These are phyloP conservation scores for Lachancea cidri DNA, from an alignment of 805 yeast genomes.

Conservation along the genomic window DNA sequence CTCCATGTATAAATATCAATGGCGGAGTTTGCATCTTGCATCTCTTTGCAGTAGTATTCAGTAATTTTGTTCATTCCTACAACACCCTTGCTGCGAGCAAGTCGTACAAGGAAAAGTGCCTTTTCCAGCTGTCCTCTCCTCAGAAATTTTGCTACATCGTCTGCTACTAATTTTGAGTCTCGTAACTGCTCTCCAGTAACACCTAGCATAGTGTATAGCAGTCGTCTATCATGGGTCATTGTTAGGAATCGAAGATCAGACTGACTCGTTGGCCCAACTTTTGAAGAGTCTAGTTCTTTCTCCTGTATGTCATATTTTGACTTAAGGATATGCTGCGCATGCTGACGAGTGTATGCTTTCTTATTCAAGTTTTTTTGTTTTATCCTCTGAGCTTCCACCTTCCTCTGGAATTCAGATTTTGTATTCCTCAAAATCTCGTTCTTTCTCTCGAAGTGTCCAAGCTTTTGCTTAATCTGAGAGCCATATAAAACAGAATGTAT, in stretches of 20 bases:
- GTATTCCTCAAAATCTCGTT: constrained; percentile 15
- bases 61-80: constrained; percentile 63
- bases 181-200: constrained; percentile 50
- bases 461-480: constrained; percentile 7
- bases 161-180: constrained; percentile 52
- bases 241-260: constrained; percentile 32
- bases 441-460: constrained; percentile 5
- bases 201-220: constrained; percentile 54
- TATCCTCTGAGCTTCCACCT: constrained; percentile 14
- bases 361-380: constrained; percentile 21
- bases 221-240: constrained; percentile 37
- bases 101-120: constrained; percentile 46
- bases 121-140: constrained; percentile 44
- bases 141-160: constrained; percentile 50
- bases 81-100: constrained; percentile 45
- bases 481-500: background rate
- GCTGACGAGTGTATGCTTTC: constrained; percentile 25
- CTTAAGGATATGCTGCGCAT: constrained; percentile 23
- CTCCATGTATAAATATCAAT: constrained; percentile 47
- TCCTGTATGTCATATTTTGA: constrained; percentile 16
- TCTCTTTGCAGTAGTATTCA: constrained; percentile 40
- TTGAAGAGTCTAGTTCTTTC: constrained; percentile 18
- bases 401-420: constrained; percentile 15
- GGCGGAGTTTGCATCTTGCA: constrained; percentile 43
- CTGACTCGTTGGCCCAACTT: constrained; percentile 35